Evolutionary conservation across 2,329 filamentous ascomycete genomes (phyloP), one percentile per base, ranked within the genome.

Genomic region (Aspergillus arachidicola): DNA sequence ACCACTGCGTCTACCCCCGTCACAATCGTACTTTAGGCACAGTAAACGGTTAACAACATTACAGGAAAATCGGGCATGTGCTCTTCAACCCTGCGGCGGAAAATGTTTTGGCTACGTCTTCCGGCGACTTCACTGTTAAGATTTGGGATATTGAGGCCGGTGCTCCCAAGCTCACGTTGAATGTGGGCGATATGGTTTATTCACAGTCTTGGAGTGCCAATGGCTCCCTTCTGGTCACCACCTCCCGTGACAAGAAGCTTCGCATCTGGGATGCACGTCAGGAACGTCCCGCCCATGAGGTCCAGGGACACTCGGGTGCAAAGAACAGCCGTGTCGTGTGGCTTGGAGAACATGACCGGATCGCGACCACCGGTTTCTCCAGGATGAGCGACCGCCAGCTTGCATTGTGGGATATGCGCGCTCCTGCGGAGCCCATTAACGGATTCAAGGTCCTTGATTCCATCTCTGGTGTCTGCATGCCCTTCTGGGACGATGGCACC

Each of bases 401-500:
- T 70, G 95, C 92, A 59, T 85, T 99, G 43, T 99, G 95, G 95
- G 95, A 99, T 82, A 89, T 93, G 55, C 91, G 94, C 71, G 90
- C 88, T 68, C 87, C 89, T 21, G 81, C 78, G 41, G 90, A 96
- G 72, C 95, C 95, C 56, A 90, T 98, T 72, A 93, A 92, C 57
- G 94, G 93, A 19, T 97, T 97, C 82, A 89, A 87, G 72, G 91
- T 91, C 70, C 86, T 99, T 56, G 95, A 99, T 80, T 96, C 93
- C 54, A 97, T 97, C 73, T 97, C 94, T 53, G 95, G 95, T 77
- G 94, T 99, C 64, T 96, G 93, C 85, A 97, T 99, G 92, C 95
- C 95, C 36, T 98, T 99, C 87, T 99, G 95, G 95, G 95, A 99
- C 77, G 94, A 98, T 65, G 93, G 94, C 65, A 97, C 92, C 58